A percentile compares a stretch with the other conserved stretches of the same genome.
Conservation (phyloP, 768 basidiomycete genomes). For the Coprinopsis cinerea region DNA sequence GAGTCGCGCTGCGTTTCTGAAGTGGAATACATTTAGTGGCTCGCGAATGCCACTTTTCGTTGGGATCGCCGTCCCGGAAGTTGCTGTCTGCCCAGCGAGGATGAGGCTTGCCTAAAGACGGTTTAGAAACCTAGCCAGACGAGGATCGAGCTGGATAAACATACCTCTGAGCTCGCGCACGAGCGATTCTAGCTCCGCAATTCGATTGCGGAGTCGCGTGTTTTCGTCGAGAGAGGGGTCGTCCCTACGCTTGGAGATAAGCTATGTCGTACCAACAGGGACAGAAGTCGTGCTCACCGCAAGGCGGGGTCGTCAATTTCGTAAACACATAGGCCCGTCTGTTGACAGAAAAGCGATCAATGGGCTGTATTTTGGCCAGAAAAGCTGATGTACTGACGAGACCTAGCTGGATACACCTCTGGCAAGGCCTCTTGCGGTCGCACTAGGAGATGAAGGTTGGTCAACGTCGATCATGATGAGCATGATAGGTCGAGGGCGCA, state of each 20-base stretch:
- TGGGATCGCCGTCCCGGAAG: conserved; percentile 75
- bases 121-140: conserved; percentile 2
- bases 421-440: conserved; percentile 88
- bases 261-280: conserved; percentile 2
- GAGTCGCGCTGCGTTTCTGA: conserved; percentile 18
- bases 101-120: conserved; percentile 69
- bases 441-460: conserved; percentile 44
- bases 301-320: conserved; percentile 88
- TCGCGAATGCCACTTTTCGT: conserved; percentile 83
- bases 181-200: conserved; percentile 89
- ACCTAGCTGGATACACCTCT: conserved; percentile 84
- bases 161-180: conserved; percentile 82
- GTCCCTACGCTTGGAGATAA: conserved; percentile 42
- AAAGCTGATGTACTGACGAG: conserved; percentile 43
- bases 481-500: conserved; percentile 21
- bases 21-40: conserved; percentile 61
- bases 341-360: conserved; percentile 7
- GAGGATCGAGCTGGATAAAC: conserved; percentile 9
- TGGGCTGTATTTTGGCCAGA: conserved; percentile 9
- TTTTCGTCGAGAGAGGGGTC: conserved; percentile 86
- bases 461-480: conserved; percentile 11
- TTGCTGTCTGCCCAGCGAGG: conserved; percentile 80
- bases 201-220: conserved; percentile 77
- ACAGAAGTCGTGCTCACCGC: conserved; percentile 39
- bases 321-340: conserved; percentile 94